Evolutionary conservation across 495 filamentous ascomycete species (phyloP).

Genomic region (Aspergillus bertholletiae): DNA sequence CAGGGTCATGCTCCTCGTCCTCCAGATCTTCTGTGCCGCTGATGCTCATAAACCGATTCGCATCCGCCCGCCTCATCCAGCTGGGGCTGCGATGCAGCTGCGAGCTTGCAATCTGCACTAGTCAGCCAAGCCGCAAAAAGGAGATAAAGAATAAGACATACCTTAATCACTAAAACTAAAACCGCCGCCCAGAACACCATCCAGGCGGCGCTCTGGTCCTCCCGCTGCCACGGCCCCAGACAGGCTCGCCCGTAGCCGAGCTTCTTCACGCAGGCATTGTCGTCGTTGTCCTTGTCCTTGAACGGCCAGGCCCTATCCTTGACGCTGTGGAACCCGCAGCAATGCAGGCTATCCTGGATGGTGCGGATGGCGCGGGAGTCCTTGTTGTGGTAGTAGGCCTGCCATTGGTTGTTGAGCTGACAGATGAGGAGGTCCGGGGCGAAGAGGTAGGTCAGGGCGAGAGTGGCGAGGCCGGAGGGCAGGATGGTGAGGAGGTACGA

Average conservation of each 20-base stretch:
- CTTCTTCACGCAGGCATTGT: slow-evolving; percentile 28
- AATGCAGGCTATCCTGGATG: slow-evolving; percentile 62
- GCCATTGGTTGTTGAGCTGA: slow-evolving; percentile 52
- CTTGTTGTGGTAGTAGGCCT: slow-evolving; percentile 41
- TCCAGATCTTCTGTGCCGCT: neutral
- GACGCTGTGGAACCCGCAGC: slow-evolving; percentile 58
- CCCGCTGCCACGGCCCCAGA: slow-evolving; percentile 22
- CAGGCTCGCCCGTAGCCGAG: slow-evolving; percentile 27
- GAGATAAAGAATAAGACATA: neutral
- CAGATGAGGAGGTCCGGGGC: slow-evolving; percentile 46
- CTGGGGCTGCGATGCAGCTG: neutral
- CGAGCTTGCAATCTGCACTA: neutral
- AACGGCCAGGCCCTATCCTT: slow-evolving; percentile 61
- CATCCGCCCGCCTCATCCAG: neutral
- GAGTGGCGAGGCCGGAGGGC: slow-evolving; percentile 51
- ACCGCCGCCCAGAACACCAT: slow-evolving; percentile 26
- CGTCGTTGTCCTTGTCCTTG: slow-evolving; percentile 27
- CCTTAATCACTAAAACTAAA: slow-evolving; percentile 20
- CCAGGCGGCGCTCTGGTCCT: slow-evolving; percentile 20
- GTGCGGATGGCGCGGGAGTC: slow-evolving; percentile 47
- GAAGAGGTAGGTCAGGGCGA: slow-evolving; percentile 50
- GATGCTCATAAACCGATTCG: neutral
- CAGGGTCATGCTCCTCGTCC: too few relatives aligned
- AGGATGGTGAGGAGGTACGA: slow-evolving; percentile 42
- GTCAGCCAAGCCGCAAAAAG: too few relatives aligned